Conservation (phyloP, 164 flowering plant genomes). For the Cinnamomum micranthum region DNA sequence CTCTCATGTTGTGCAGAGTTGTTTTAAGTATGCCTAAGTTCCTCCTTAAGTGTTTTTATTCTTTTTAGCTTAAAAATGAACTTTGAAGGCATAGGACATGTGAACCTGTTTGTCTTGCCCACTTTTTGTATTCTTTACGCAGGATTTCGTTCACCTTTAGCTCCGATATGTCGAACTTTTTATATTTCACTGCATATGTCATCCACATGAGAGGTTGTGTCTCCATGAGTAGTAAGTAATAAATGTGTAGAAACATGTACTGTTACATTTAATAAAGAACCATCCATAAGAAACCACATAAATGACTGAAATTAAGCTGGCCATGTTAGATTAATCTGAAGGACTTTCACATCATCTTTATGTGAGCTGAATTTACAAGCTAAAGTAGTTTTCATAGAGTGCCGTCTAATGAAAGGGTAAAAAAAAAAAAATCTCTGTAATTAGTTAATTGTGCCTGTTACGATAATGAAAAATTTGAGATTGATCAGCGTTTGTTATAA, state of each 20-base stretch:
- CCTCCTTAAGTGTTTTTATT: too few species aligned
- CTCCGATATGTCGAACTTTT: conserved; percentile 47
- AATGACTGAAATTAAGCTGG: neutral
- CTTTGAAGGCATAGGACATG: neutral
- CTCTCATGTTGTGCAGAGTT: too few species aligned
- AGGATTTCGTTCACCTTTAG: conserved; percentile 53
- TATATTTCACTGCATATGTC: conserved; percentile 49
- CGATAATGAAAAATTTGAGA: too few species aligned
- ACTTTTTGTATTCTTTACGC: conserved; percentile 71
- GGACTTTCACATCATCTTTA: too few species aligned
- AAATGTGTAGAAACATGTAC: neutral
- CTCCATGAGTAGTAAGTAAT: neutral
- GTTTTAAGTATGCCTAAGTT: too few species aligned
- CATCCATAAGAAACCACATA: neutral
- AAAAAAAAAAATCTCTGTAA: too few species aligned
- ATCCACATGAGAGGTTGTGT: neutral
- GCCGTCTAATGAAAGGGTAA: too few species aligned
- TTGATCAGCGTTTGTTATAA: too few species aligned
- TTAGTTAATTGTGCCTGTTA: too few species aligned
- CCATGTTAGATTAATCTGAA: neutral
- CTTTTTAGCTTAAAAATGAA: too few species aligned
- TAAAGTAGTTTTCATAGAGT: too few species aligned
- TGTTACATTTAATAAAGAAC: neutral
- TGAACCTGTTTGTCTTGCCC: conserved; percentile 49
- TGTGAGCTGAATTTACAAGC: too few species aligned